A percentile compares a stretch with the other conserved stretches of the same genome.
phyloP scores from a whole-genome alignment of 2,329 filamentous ascomycete genomes.

The Colletotrichum gloeosporioides region DNA sequence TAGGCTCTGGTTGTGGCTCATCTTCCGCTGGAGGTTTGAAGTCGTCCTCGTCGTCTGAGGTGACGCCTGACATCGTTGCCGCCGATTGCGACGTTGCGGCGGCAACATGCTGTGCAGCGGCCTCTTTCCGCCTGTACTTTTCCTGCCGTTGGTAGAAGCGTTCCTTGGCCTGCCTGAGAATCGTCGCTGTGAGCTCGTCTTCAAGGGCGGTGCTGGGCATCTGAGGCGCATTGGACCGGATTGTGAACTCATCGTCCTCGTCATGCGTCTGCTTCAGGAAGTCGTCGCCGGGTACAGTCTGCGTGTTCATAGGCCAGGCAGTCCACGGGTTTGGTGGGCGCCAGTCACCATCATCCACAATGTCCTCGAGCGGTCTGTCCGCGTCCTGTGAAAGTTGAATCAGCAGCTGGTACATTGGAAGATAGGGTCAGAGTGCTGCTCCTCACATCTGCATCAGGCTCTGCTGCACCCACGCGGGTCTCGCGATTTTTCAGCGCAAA shows the following conservation, averaged over 20 bases:
- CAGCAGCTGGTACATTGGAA: not conserved
- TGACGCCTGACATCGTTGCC: not conserved
- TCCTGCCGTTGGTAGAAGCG: constrained; percentile 54
- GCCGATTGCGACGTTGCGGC: not conserved
- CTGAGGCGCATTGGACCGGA: constrained; percentile 46
- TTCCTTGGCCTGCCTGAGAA: constrained; percentile 72
- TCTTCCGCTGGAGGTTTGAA: not conserved
- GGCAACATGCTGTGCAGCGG: not conserved
- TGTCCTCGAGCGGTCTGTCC: not conserved
- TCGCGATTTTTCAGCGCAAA: constrained; percentile 68
- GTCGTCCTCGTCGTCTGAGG: not conserved
- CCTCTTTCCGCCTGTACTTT: not conserved
- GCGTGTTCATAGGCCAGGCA: constrained; percentile 78
- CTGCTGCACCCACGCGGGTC: not conserved
- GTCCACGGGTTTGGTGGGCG: constrained; percentile 71
- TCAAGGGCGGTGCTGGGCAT: constrained; percentile 68
- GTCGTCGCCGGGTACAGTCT: constrained; percentile 63
- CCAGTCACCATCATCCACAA: constrained; percentile 44
- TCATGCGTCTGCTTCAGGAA: constrained; percentile 54
- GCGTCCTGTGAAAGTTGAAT: not conserved
- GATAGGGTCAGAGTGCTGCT: not conserved
- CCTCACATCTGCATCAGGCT: not conserved
- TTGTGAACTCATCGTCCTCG: constrained; percentile 56
- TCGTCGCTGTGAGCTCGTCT: constrained; percentile 71
- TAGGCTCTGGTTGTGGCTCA: not conserved